phyloP scores from a whole-genome alignment of 2,329 filamentous ascomycete genomes.

The Talaromyces sp. region DNA sequence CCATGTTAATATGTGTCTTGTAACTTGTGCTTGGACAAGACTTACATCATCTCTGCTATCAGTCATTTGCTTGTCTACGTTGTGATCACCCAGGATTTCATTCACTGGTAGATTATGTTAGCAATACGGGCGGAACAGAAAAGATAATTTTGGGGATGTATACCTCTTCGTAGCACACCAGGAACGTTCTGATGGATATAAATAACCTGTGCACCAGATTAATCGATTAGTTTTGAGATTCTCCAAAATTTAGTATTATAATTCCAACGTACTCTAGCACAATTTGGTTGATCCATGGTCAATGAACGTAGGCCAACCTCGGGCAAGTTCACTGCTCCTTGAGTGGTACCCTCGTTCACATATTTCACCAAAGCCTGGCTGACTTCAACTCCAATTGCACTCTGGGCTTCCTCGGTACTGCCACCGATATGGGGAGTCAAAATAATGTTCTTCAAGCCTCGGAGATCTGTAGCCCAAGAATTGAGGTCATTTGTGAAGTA shows the following conservation, averaged over 20 bases:
- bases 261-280: conserved; percentile 62
- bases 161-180: conserved; percentile 81
- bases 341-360: conserved; percentile 88
- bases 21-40: conserved; percentile 1
- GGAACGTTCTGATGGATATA: conserved; percentile 97
- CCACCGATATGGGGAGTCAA: conserved; percentile 95
- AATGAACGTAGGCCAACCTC: conserved; percentile 86
- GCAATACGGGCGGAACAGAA: conserved; percentile 6
- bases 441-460: conserved; percentile 83
- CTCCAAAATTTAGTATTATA: neutral
- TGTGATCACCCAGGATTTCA: conserved; percentile 88
- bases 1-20: conserved; percentile 12
- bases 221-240: conserved; percentile 12
- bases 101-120: conserved; percentile 58
- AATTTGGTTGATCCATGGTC: conserved; percentile 81
- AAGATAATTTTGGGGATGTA: conserved; percentile 7
- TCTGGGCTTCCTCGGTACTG: conserved; percentile 95
- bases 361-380: conserved; percentile 82
- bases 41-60: conserved; percentile 84
- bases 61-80: conserved; percentile 98
- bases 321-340: conserved; percentile 94
- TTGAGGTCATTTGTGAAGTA: conserved; percentile 87
- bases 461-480: conserved; percentile 76
- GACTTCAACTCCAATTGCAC: conserved; percentile 92
- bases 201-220: conserved; percentile 55